These are phyloP conservation scores for Wickerhamiella lipophila DNA, from an alignment of 805 yeast genomes.

Conservation along the genomic window DNA sequence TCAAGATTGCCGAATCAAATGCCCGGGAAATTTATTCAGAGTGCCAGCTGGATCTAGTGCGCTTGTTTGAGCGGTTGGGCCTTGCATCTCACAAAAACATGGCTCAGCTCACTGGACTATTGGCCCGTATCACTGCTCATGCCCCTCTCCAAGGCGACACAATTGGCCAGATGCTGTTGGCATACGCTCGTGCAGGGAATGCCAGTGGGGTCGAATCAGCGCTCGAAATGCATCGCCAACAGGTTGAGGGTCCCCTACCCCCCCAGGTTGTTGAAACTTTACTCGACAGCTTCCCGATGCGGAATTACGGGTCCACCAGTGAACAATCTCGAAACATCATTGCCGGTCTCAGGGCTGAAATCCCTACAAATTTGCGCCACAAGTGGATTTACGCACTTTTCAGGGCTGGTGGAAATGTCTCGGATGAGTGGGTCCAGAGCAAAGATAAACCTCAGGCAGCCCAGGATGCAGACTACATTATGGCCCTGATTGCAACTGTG, in stretches of 20 bases:
- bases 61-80: conserved; percentile 1
- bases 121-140: conserved; percentile 18
- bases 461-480: conserved; percentile 5
- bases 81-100: conserved; percentile 14
- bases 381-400: conserved; percentile 23
- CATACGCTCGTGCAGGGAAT: conserved; percentile 23
- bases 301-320: conserved; percentile 12
- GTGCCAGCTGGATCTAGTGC: conserved; percentile 21
- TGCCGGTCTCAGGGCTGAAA: not conserved
- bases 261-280: conserved; percentile 14
- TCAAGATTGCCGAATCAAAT: conserved; percentile 18
- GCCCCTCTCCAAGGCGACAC: conserved; percentile 18
- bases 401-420: conserved; percentile 18
- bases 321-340: conserved; percentile 1
- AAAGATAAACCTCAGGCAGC: not conserved
- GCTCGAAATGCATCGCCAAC: conserved; percentile 15
- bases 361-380: not conserved
- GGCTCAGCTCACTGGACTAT: conserved; percentile 23
- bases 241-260: not conserved
- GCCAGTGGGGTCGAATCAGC: conserved; percentile 21
- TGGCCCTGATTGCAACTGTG: conserved; percentile 20
- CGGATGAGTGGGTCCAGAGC: conserved; percentile 19
- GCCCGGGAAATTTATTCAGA: conserved; percentile 16
- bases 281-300: conserved; percentile 22
- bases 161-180: conserved; percentile 18